Conservation (phyloP, 768 basidiomycete species). For the Phanerodontia chrysosporium region DNA sequence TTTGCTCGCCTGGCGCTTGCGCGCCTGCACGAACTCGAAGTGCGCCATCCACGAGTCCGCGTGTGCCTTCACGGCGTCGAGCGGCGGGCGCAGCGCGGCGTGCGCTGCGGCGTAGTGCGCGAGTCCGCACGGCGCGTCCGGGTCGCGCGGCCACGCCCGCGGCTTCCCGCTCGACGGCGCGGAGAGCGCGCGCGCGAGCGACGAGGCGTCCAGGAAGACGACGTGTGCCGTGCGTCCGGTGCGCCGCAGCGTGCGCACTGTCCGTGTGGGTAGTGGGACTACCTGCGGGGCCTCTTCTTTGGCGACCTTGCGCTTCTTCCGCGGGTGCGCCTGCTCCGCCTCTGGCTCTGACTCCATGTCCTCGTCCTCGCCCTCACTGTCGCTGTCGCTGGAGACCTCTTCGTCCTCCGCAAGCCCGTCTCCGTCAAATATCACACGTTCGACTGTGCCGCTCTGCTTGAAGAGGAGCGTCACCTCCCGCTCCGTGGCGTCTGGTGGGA, state of each 20-base stretch:
- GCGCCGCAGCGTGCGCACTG: slow-evolving; percentile 52
- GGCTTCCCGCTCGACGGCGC: slow-evolving; percentile 40
- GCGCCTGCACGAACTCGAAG: slow-evolving; percentile 70
- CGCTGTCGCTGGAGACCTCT: slow-evolving; percentile 27
- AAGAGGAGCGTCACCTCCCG: slow-evolving; percentile 77
- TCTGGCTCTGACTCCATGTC: slow-evolving; percentile 32
- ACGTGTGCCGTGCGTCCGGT: slow-evolving; percentile 72
- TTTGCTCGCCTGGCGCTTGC: slow-evolving; percentile 55
- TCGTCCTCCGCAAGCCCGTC: slow-evolving; percentile 42
- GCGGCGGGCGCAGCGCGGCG: slow-evolving; percentile 65
- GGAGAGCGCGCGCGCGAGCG: slow-evolving; percentile 58
- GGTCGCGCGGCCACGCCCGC: slow-evolving; percentile 57
- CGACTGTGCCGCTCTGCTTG: slow-evolving; percentile 71
- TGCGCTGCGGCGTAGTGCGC: slow-evolving; percentile 67
- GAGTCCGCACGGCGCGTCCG: slow-evolving; percentile 62
- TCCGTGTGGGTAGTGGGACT: slow-evolving; percentile 50
- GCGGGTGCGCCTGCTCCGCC: slow-evolving; percentile 22
- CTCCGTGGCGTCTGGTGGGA: slow-evolving; percentile 85
- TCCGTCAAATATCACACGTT: slow-evolving; percentile 63
- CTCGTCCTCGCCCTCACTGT: slow-evolving; percentile 23
- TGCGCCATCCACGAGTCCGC: slow-evolving; percentile 74
- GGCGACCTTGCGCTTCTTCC: slow-evolving; percentile 29
- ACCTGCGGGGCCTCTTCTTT: slow-evolving; percentile 43
- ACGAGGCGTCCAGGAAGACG: slow-evolving; percentile 65
- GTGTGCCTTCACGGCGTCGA: slow-evolving; percentile 69